Evolutionary conservation across 78 protist genomes (phyloP).

Genomic region (Dictyostelium intermedium): DNA sequence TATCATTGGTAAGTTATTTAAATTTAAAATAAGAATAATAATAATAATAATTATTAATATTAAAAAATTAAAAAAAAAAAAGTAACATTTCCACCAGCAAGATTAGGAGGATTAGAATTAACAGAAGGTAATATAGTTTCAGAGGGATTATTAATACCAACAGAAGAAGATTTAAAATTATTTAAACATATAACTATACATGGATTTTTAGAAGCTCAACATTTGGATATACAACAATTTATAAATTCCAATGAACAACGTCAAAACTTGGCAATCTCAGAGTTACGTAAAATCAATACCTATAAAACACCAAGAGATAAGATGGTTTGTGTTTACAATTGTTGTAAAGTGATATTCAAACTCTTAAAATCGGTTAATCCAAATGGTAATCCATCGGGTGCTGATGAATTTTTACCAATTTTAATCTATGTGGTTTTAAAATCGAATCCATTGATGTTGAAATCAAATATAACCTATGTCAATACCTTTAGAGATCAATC

Average conservation of each 20-base stretch:
- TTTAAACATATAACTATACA: conserved; percentile 18
- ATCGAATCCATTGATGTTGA: conserved; percentile 84
- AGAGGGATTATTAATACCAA: conserved; percentile 29
- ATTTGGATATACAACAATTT: conserved; percentile 60
- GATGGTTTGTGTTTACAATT: conserved; percentile 86
- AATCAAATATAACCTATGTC: conserved; percentile 77
- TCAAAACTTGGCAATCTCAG: conserved; percentile 25
- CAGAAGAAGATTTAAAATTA: conserved; percentile 60
- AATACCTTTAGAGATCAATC: conserved; percentile 68
- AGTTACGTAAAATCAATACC: conserved; percentile 73
- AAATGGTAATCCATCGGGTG: conserved; percentile 73
- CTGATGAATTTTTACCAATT: conserved; percentile 92
- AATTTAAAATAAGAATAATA: not conserved
- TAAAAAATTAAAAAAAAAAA: not conserved
- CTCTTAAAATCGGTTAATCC: not conserved
- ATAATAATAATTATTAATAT: not conserved
- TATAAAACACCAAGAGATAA: conserved; percentile 91
- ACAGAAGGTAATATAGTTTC: conserved; percentile 51
- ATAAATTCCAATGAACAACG: conserved; percentile 11
- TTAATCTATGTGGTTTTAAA: conserved; percentile 85
- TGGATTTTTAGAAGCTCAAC: conserved; percentile 44
- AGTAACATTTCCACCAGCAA: conserved; percentile 68
- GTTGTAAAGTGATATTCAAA: conserved; percentile 83
- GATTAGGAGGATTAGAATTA: conserved; percentile 75
- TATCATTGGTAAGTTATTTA: conserved; percentile 56